Conservation (phyloP, 148 eudicot species). For the Camellia lanceoleosa region DNA sequence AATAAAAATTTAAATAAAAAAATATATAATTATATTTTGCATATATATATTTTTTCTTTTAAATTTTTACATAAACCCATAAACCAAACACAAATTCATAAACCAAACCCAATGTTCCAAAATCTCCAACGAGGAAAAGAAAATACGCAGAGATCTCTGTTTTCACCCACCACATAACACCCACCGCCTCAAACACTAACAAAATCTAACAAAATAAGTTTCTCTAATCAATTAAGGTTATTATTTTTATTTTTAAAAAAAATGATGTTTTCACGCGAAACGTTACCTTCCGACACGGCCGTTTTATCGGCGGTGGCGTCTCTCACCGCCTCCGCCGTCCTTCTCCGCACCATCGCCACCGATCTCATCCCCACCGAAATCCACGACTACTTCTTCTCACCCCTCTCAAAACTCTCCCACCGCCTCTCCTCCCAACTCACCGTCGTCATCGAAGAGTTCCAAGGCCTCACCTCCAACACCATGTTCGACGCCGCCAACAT, state of each 20-base stretch:
- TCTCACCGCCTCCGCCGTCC: slow-evolving; percentile 43
- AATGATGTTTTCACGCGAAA: slow-evolving; percentile 5
- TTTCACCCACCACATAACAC: too few relatives aligned
- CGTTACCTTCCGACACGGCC: slow-evolving; percentile 32
- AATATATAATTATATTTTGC: too few relatives aligned
- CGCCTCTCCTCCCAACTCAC: slow-evolving; percentile 47
- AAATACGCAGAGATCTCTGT: too few relatives aligned
- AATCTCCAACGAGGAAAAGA: too few relatives aligned
- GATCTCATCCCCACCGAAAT: slow-evolving; percentile 46
- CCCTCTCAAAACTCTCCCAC: slow-evolving; percentile 25
- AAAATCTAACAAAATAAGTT: background rate
- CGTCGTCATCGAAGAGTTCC: slow-evolving; percentile 49
- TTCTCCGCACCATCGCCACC: slow-evolving; percentile 40
- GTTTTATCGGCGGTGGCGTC: slow-evolving; percentile 51
- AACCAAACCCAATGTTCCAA: too few relatives aligned
- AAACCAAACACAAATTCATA: too few relatives aligned
- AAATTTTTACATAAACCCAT: too few relatives aligned
- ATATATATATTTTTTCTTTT: too few relatives aligned
- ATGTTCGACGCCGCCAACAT: slow-evolving; percentile 44
- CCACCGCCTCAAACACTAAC: background rate
- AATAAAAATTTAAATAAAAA: too few relatives aligned
- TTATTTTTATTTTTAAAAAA: background rate
- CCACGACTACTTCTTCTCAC: slow-evolving; percentile 33
- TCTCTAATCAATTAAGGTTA: background rate
- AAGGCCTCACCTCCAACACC: slow-evolving; percentile 49